Conservation (phyloP, 331 rosid species). For the Arachis monticola region DNA sequence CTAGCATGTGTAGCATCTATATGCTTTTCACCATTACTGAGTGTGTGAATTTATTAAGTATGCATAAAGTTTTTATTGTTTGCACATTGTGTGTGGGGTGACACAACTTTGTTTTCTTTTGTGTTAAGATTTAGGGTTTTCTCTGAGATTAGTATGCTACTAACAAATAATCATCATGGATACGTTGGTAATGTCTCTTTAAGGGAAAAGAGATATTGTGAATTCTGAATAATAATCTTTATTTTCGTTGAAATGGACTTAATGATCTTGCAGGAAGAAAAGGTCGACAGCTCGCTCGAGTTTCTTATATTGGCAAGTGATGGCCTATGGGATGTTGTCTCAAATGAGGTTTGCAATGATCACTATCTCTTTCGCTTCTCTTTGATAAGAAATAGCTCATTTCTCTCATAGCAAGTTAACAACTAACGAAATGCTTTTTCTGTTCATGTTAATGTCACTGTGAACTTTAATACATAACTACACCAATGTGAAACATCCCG, state of each 20-base stretch:
- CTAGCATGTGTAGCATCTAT: background rate
- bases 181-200: too few relatives aligned
- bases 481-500: too few relatives aligned
- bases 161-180: too few relatives aligned
- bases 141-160: too few relatives aligned
- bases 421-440: too few relatives aligned
- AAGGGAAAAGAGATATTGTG: background rate
- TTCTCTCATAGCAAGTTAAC: constrained; percentile 6
- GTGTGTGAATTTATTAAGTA: constrained; percentile 6
- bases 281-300: constrained; percentile 85
- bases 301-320: constrained; percentile 96
- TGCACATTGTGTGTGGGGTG: background rate
- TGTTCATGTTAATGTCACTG: too few relatives aligned
- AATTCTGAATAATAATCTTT: background rate
- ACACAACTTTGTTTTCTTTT: too few relatives aligned
- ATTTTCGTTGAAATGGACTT: constrained; percentile 1
- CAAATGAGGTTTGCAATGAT: constrained; percentile 75
- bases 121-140: too few relatives aligned
- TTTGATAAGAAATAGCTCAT: background rate
- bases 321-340: constrained; percentile 96
- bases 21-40: constrained; percentile 10
- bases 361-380: constrained; percentile 9
- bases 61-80: constrained; percentile 17
- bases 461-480: too few relatives aligned
- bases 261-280: constrained; percentile 77